Evolutionary conservation across 75 land plant species (phyloP).

Genomic region (Picea sitchensis): DNA sequence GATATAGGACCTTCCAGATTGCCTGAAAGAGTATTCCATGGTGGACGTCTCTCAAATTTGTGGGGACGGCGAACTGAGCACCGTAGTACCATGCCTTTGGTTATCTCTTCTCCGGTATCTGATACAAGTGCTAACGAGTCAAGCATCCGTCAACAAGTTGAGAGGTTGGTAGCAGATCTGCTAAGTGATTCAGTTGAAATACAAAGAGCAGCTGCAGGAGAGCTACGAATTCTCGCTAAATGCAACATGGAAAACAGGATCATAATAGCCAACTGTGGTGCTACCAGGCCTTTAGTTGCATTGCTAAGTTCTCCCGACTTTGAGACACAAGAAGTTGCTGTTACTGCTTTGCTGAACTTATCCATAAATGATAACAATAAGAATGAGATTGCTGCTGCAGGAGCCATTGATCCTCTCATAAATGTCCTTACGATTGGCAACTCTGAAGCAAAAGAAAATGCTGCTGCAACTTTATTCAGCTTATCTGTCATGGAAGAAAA

Average conservation of each 20-base stretch:
- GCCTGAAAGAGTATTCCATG: conserved; percentile 10
- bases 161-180: conserved; percentile 62
- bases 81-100: conserved; percentile 35
- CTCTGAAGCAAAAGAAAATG: conserved; percentile 81
- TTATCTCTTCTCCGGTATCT: conserved; percentile 31
- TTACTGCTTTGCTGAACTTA: conserved; percentile 85
- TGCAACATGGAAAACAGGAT: conserved; percentile 79
- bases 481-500: conserved; percentile 89
- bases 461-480: conserved; percentile 95
- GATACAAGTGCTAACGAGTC: conserved; percentile 47
- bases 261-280: conserved; percentile 82
- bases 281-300: conserved; percentile 57
- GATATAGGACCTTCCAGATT: conserved; percentile 28
- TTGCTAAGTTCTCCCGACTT: conserved; percentile 58
- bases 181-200: conserved; percentile 45
- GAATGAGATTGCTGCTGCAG: conserved; percentile 74
- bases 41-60: conserved; percentile 14
- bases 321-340: conserved; percentile 80
- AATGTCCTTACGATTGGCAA: conserved; percentile 82
- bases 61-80: conserved; percentile 45
- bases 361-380: conserved; percentile 94
- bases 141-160: conserved; percentile 51
- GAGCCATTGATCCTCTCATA: conserved; percentile 83
- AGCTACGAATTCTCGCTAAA: conserved; percentile 77
- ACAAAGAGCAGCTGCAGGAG: conserved; percentile 59